Evolutionary conservation across 2,329 filamentous ascomycete genomes (phyloP).

Genomic region (Pseudopyrenochaeta lycopersici): DNA sequence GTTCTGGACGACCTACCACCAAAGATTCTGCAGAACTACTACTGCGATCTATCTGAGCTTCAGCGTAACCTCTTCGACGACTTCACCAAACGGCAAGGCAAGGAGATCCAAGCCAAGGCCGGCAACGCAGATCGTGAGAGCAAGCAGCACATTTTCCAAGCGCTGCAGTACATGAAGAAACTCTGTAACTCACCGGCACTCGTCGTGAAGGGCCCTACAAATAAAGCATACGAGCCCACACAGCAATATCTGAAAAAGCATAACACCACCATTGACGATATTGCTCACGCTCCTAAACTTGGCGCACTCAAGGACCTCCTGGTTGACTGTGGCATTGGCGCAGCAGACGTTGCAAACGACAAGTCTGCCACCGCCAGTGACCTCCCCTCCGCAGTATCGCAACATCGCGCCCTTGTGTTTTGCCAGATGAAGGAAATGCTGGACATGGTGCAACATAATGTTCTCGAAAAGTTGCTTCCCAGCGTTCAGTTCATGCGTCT

Average conservation of each 20-base stretch:
- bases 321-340: conserved; percentile 97
- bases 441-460: conserved; percentile 96
- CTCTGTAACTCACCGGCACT: conserved; percentile 97
- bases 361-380: conserved; percentile 63
- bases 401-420: conserved; percentile 94
- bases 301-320: conserved; percentile 88
- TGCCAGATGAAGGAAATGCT: conserved; percentile 99
- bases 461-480: conserved; percentile 89
- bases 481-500: conserved; percentile 93
- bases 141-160: conserved; percentile 99
- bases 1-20: conserved; percentile 95
- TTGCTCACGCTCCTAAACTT: conserved; percentile 90
- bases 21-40: conserved; percentile 99
- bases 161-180: conserved; percentile 98
- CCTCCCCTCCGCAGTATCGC: conserved; percentile 83
- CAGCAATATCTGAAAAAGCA: conserved; percentile 81
- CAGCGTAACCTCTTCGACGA: conserved; percentile 97
- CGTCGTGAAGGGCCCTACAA: conserved; percentile 87
- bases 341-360: conserved; percentile 52
- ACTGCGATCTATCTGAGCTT: conserved; percentile 94
- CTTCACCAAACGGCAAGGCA: conserved; percentile 92
- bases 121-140: conserved; percentile 83
- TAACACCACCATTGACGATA: conserved; percentile 83
- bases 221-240: conserved; percentile 88
- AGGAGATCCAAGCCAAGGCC: conserved; percentile 84